Evolutionary conservation across 2,329 filamentous ascomycete species (phyloP).

Genomic region (Orbilia javanica): DNA sequence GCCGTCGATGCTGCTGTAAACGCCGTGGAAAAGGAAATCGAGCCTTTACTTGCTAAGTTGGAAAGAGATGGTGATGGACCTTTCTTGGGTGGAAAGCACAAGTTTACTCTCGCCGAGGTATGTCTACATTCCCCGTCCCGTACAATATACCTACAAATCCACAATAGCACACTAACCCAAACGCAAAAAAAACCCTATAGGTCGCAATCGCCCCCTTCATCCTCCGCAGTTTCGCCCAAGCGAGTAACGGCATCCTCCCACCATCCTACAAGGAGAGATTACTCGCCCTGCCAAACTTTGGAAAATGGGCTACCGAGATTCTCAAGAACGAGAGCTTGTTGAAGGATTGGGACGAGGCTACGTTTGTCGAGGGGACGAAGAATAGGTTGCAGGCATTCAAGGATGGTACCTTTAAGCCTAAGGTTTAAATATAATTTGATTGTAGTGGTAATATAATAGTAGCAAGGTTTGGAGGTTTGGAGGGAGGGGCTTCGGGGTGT

Average conservation of each 20-base stretch:
- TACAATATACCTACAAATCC: too few relatives aligned
- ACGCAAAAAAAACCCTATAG: constrained; percentile 63
- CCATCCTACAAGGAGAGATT: constrained; percentile 68
- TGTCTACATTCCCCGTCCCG: constrained; percentile 3
- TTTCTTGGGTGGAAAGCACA: constrained; percentile 75
- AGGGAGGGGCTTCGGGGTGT: not conserved
- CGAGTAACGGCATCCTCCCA: constrained; percentile 70
- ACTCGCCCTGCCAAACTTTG: constrained; percentile 72
- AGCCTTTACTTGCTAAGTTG: constrained; percentile 73
- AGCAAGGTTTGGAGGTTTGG: not conserved
- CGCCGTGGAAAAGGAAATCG: constrained; percentile 76
- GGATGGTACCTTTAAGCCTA: constrained; percentile 19
- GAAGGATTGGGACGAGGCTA: constrained; percentile 72
- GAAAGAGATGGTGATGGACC: constrained; percentile 67
- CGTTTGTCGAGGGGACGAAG: constrained; percentile 66
- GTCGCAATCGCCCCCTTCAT: constrained; percentile 77
- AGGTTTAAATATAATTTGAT: too few relatives aligned
- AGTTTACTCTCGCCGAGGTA: constrained; percentile 81
- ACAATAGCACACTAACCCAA: too few relatives aligned
- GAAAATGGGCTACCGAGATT: constrained; percentile 75
- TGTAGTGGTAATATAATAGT: too few relatives aligned
- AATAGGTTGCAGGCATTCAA: constrained; percentile 64
- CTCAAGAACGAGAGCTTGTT: constrained; percentile 75
- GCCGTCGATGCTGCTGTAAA: constrained; percentile 68
- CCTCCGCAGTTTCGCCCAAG: constrained; percentile 70